Base-by-base conservation (phyloP, 768 basidiomycete genomes). In the Cyclocybe aegerita region DNA sequence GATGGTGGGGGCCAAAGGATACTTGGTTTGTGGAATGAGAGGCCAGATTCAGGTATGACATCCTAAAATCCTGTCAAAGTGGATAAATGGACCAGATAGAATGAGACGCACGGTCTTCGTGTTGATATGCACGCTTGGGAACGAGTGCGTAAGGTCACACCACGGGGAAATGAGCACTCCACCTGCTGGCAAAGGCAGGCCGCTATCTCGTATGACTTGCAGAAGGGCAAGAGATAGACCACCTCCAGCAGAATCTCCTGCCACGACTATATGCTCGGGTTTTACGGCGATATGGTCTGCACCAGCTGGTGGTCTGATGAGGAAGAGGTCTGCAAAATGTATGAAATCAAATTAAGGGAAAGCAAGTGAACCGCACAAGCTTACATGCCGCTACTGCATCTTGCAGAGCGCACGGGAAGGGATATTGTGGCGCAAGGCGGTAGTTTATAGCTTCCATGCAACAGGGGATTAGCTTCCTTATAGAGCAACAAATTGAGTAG, bases 181-280 rank as follows among this genome's bases (percentile, higher is more conserved):
- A 6, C 93, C 97, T 2, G 93, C 91, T 3, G 95, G 96, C 39
- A 80, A 56, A 4, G 93, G 93, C 16, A 95, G 72, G 2, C 82
- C 85, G 0, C 79, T 70, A 66, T 99, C 97, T 11, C 97, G 88
- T 41, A 99, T 80, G 8, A 89, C 77, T 67, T 94, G 91, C 3
- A 99, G 77, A 29, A 97, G 74, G 4, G 93, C 87, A 43, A 98
- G 70, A 1, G 83, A 79, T 9, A 98, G 72, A 0, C 93, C 93
- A 7, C 94, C 97, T 5, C 97, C 97, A 0, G 96, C 95, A 15
- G 92, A 94, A 69, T 94, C 93, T 2, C 97, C 97, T 0, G 86
- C 86, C 12, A 98, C 72, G 9, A 98, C 79, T 33, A 99, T 88
- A 57, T 86, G 85, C 0, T 78, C 75, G 0, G 97, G 93, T 39